Base-by-base conservation (phyloP, 805 yeast species). In the Candida khao-thaluensis region DNA sequence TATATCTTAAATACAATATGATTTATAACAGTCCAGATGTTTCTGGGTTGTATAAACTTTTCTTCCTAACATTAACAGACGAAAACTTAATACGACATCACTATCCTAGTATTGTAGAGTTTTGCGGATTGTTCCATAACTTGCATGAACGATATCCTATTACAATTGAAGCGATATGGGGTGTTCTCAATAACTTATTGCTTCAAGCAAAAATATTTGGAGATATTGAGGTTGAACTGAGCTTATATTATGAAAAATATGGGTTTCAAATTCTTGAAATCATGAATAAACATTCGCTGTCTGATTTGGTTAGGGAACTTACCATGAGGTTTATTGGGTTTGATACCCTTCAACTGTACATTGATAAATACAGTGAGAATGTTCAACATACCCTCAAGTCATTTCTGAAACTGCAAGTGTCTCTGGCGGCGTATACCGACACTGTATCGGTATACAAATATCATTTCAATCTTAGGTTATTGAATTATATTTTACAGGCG, bases 31-130 rank as follows among this genome's bases (percentile, higher is more conserved):
- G 23, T 22, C 24, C 14, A 2, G 28, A 35, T 9, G 11, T 26
- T 7, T 5, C 23, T 3, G 12, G 17, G 2, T 2, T 35, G 10
- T 38, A 25, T 30, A 18, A 22, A 21, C 29, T 55, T 1, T 42
- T 56, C 27, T 34, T 51, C 23, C 39, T 42, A 11, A 40, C 53
- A 1, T 28, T 54, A 16, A 50, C 57, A 14, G 72, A 66, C 45
- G 63, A 51, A 39, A 59, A 59, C 43, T 42, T 55, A 23, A 56
- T 54, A 37, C 47, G 50, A 34, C n/a, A 38, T 20, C 54, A 35
- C 17, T 37, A 36, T 33, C 12, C 16, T 4, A 29, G 32, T 4
- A 11, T 43, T 5, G n/a, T 21, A 4, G 38, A 37, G 17, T 44
- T 43, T 26, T 23, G 38, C 15, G 20, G 12, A 11, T 14, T 40